Conservation (phyloP, 306 rosid genomes). For the Purshia tridentata region DNA sequence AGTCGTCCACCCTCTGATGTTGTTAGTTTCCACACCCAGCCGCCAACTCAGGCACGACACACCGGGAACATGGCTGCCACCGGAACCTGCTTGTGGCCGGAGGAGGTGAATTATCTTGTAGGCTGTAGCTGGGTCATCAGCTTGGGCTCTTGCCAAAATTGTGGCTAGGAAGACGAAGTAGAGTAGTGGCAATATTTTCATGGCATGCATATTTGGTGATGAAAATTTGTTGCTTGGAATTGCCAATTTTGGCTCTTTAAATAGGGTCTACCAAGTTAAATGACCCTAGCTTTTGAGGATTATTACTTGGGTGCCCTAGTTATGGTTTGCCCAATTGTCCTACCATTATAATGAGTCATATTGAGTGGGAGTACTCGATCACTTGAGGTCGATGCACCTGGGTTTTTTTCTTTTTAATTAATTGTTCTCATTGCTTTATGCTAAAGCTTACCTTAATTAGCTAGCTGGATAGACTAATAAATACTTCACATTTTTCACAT, state of each 20-base stretch:
- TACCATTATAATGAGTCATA: too few relatives aligned
- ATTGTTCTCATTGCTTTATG: too few relatives aligned
- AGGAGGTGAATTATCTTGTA: conserved; percentile 39
- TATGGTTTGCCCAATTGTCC: not conserved
- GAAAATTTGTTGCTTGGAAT: not conserved
- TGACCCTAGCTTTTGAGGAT: not conserved
- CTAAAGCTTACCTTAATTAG: too few relatives aligned
- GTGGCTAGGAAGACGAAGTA: conserved; percentile 23
- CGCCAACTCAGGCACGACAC: conserved; percentile 58
- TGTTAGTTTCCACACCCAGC: conserved; percentile 57
- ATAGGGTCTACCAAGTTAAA: not conserved
- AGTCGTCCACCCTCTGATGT: conserved; percentile 33
- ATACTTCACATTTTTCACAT: not conserved
- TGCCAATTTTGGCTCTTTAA: not conserved
- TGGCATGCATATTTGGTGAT: not conserved
- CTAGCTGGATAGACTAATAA: not conserved
- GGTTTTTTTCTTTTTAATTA: not conserved
- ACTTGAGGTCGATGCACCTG: too few relatives aligned
- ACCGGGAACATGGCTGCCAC: conserved; percentile 20
- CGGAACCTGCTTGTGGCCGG: conserved; percentile 9
- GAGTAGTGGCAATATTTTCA: not conserved
- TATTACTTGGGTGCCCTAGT: not conserved
- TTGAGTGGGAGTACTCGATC: too few relatives aligned
- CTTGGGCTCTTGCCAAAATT: conserved; percentile 16
- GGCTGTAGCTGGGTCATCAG: not conserved